Evolutionary conservation across 495 filamentous ascomycete genomes (phyloP).

Genomic region (Usnea hakonensis): DNA sequence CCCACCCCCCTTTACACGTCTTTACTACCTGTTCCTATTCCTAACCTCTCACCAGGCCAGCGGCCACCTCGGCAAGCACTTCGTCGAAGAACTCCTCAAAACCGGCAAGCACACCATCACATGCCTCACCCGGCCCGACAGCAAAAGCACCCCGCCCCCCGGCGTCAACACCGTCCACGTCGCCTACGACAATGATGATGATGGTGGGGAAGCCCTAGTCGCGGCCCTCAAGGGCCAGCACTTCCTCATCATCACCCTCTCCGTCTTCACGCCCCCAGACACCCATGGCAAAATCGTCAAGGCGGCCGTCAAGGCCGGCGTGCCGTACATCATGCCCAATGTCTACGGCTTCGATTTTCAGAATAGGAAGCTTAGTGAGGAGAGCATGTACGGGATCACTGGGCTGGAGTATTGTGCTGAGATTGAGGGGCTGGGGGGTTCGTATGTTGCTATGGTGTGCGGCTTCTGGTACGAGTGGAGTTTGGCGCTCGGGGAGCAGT

Average conservation of each 20-base stretch:
- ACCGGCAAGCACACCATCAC: conserved; percentile 49
- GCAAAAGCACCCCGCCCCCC: conserved; percentile 30
- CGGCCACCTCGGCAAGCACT: conserved; percentile 40
- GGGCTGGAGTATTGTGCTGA: conserved; percentile 16
- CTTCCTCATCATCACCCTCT: conserved; percentile 44
- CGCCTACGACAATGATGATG: conserved; percentile 34
- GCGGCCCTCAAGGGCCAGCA: conserved; percentile 43
- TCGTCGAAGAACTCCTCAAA: conserved; percentile 39
- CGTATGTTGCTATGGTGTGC: conserved; percentile 35
- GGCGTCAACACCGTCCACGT: conserved; percentile 37
- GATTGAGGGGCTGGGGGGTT: conserved; percentile 31
- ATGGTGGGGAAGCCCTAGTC: conserved; percentile 26
- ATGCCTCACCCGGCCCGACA: conserved; percentile 43
- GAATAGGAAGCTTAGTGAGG: conserved; percentile 24
- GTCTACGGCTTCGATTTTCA: conserved; percentile 34
- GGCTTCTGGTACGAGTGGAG: conserved; percentile 45
- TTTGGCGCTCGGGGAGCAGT: conserved; percentile 18
- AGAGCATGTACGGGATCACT: conserved; percentile 19
- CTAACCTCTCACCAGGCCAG: conserved; percentile 31
- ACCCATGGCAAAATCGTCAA: conserved; percentile 36
- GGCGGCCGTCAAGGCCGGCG: conserved; percentile 46
- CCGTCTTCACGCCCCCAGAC: conserved; percentile 24
- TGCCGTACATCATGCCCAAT: conserved; percentile 47
- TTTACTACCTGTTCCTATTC: not conserved
- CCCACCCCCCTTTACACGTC: too few species aligned